phyloP scores from a whole-genome alignment of 805 yeast species.

The Saturnispora serradocipensis region DNA sequence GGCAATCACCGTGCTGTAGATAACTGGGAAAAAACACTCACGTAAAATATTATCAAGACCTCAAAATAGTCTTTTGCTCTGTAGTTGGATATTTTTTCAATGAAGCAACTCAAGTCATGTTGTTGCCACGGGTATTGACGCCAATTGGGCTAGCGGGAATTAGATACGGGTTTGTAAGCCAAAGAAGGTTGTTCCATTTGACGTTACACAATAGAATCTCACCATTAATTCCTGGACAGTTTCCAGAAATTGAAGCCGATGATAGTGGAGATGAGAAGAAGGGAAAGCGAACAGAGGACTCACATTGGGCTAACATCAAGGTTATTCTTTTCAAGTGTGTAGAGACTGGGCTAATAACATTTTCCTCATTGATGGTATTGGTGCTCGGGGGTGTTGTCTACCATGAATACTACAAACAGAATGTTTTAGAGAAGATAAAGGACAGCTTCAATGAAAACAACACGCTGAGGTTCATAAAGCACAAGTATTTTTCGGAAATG shows the following conservation, averaged over 20 bases:
- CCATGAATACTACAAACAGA: constrained; percentile 50
- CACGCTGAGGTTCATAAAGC: constrained; percentile 45
- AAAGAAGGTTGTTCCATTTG: not conserved
- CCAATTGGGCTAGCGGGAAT: not conserved
- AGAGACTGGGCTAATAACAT: constrained; percentile 65
- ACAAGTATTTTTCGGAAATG: constrained; percentile 39
- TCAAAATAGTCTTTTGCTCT: not conserved
- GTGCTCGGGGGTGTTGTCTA: constrained; percentile 67
- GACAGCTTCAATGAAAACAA: constrained; percentile 61
- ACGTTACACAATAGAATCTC: not conserved
- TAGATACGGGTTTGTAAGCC: not conserved
- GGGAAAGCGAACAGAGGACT: not conserved
- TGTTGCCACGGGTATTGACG: not conserved
- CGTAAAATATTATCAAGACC: not conserved
- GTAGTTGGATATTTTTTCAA: not conserved
- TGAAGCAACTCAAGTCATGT: not conserved
- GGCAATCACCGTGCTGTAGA: not conserved
- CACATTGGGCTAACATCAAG: not conserved
- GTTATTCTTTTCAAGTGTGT: constrained; percentile 30
- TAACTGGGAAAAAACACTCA: not conserved
- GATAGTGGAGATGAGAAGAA: not conserved
- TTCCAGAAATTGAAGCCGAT: not conserved
- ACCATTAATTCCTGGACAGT: not conserved
- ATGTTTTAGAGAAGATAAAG: constrained; percentile 56
- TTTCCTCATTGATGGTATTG: constrained; percentile 57